These are phyloP conservation scores for Xylaria hypoxylon DNA, from an alignment of 2,329 filamentous ascomycete genomes.

Conservation along the genomic window DNA sequence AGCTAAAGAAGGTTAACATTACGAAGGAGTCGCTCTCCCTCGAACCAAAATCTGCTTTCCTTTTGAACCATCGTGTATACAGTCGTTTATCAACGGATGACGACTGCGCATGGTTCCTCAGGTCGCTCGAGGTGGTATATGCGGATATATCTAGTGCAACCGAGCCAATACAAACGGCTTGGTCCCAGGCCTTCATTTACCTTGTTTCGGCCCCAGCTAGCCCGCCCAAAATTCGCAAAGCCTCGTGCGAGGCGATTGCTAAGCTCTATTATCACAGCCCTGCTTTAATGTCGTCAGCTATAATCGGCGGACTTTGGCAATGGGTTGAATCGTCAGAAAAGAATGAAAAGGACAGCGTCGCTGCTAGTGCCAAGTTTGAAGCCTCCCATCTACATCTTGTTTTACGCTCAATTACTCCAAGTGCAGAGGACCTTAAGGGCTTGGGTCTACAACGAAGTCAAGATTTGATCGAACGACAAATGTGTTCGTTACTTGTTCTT, in stretches of 20 bases:
- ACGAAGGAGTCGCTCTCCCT: conserved; percentile 73
- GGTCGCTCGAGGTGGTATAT: conserved; percentile 74
- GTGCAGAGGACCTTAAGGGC: conserved; percentile 61
- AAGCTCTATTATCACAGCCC: conserved; percentile 72
- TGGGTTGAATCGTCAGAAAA: conserved; percentile 77
- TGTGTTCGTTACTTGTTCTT: conserved; percentile 81
- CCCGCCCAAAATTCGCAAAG: conserved; percentile 71
- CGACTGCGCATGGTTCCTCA: conserved; percentile 81
- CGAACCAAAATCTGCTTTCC: conserved; percentile 86
- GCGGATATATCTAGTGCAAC: conserved; percentile 63
- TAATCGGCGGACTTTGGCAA: conserved; percentile 81
- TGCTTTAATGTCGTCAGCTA: conserved; percentile 67
- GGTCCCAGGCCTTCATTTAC: conserved; percentile 89
- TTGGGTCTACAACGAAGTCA: conserved; percentile 58
- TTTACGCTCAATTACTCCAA: conserved; percentile 72
- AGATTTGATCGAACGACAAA: conserved; percentile 72
- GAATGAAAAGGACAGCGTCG: conserved; percentile 82
- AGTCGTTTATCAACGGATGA: conserved; percentile 79
- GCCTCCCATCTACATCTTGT: conserved; percentile 71
- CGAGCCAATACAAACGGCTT: conserved; percentile 70
- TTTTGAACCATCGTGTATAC: conserved; percentile 87
- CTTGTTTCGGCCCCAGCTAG: conserved; percentile 73
- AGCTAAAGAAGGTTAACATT: conserved; percentile 71
- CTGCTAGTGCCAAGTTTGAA: conserved; percentile 72
- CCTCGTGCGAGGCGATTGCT: conserved; percentile 71